phyloP scores from a whole-genome alignment of 2,329 filamentous ascomycete species.

The Colletotrichum eleusines region DNA sequence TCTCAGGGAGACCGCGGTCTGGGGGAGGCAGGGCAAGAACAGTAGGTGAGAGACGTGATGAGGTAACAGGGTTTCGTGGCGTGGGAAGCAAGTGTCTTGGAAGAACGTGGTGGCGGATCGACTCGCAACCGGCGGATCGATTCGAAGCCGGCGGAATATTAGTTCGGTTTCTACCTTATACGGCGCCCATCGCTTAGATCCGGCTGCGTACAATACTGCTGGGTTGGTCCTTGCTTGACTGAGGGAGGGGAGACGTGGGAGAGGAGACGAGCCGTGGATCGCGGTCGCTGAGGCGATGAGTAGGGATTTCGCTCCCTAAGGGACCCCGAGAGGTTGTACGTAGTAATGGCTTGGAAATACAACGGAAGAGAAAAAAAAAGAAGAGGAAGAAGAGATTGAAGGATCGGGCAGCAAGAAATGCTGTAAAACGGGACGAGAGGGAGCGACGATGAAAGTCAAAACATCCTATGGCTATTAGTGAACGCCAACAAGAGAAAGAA shows the following conservation, averaged over 20 bases:
- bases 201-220: conserved; percentile 24
- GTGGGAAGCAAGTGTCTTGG: conserved; percentile 6
- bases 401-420: conserved; percentile 12
- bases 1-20: conserved; percentile 29
- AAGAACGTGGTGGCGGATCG: conserved; percentile 34
- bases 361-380: conserved; percentile 1
- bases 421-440: conserved; percentile 26
- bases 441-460: conserved; percentile 30
- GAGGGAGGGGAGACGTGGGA: conserved; percentile 8
- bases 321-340: background rate
- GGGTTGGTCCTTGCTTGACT: conserved; percentile 36
- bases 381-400: background rate
- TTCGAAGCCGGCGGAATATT: conserved; percentile 29
- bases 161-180: conserved; percentile 23
- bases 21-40: conserved; percentile 27
- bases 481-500: conserved; percentile 28
- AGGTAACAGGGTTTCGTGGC: conserved; percentile 5
- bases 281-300: conserved; percentile 20
- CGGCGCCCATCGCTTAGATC: conserved; percentile 29
- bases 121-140: conserved; percentile 33
- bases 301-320: background rate
- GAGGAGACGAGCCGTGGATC: conserved; percentile 14
- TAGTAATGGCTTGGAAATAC: background rate
- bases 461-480: conserved; percentile 1
- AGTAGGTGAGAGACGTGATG: background rate